Conservation (phyloP, 139 green algal species). For the Chlamydomonas sphaeroides region DNA sequence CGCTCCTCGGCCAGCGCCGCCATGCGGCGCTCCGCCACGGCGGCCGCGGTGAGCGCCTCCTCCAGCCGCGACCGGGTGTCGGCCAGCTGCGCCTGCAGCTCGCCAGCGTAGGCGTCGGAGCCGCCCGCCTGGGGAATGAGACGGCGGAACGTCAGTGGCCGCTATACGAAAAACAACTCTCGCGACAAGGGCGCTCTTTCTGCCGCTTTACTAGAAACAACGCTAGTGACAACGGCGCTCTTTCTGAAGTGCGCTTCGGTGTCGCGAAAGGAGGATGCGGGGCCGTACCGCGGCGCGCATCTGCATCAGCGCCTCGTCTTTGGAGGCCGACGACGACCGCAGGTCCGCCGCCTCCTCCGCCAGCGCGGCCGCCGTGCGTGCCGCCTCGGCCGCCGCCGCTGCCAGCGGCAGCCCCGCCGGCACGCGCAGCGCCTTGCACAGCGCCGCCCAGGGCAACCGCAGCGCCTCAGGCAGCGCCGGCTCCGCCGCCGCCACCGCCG, state of each 20-base stretch:
- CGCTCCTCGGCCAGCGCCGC: constrained; percentile 24
- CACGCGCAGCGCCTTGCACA: background rate
- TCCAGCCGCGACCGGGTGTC: constrained; percentile 17
- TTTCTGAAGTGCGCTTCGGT: too few relatives aligned
- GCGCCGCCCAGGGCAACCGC: background rate
- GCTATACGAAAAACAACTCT: too few relatives aligned
- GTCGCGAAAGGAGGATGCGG: too few relatives aligned
- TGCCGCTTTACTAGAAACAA: too few relatives aligned
- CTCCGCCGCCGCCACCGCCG: background rate
- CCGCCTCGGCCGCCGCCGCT: constrained; percentile 8
- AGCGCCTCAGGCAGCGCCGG: background rate
- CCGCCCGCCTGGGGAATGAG: background rate
- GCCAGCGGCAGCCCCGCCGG: constrained; percentile 8
- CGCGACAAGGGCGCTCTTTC: too few relatives aligned
- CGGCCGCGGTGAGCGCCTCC: constrained; percentile 6
- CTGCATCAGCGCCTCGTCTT: constrained; percentile 36
- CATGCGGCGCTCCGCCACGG: constrained; percentile 5
- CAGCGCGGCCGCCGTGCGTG: background rate
- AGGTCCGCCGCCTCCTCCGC: constrained; percentile 23
- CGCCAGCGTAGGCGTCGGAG: constrained; percentile 26
- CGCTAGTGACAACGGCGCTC: too few relatives aligned
- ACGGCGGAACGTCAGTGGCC: background rate
- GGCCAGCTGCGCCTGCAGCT: constrained; percentile 36
- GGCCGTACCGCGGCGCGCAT: constrained; percentile 11
- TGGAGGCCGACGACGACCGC: background rate